phyloP scores from a whole-genome alignment of 2,329 filamentous ascomycete species.

The Nemania sp. region DNA sequence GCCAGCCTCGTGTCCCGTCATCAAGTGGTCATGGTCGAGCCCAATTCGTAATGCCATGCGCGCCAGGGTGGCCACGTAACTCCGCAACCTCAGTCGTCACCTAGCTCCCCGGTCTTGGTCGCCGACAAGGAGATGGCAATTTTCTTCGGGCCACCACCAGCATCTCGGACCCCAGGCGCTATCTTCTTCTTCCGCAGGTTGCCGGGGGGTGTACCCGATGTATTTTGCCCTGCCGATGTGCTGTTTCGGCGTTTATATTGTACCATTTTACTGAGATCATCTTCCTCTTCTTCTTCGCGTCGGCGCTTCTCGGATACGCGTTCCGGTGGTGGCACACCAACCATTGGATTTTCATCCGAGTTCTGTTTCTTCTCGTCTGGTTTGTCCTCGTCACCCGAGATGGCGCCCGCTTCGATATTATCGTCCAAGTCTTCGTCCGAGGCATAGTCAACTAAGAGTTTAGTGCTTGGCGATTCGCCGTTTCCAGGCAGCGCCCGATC shows the following conservation, averaged over 20 bases:
- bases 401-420: slow-evolving; percentile 56
- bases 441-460: slow-evolving; percentile 86
- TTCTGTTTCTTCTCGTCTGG: slow-evolving; percentile 39
- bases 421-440: slow-evolving; percentile 84
- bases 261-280: slow-evolving; percentile 84
- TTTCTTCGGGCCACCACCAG: slow-evolving; percentile 52
- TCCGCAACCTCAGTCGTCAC: slow-evolving; percentile 24
- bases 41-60: slow-evolving; percentile 24
- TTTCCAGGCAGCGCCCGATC: slow-evolving; percentile 53
- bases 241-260: slow-evolving; percentile 65
- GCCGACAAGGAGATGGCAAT: slow-evolving; percentile 62
- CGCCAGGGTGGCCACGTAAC: slow-evolving; percentile 21
- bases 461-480: slow-evolving; percentile 64
- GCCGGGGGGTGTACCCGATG: slow-evolving; percentile 40
- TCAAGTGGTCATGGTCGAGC: slow-evolving; percentile 29
- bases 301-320: slow-evolving; percentile 85
- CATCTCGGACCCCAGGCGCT: slow-evolving; percentile 46
- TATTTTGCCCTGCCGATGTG: slow-evolving; percentile 51
- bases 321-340: slow-evolving; percentile 67
- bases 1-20: slow-evolving; percentile 36
- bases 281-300: slow-evolving; percentile 90
- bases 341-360: slow-evolving; percentile 40
- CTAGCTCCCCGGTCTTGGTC: slow-evolving; percentile 38
- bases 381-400: slow-evolving; percentile 38
- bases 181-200: slow-evolving; percentile 51